Conservation (phyloP, 2,329 filamentous ascomycete species). For the Metarhizium album region DNA sequence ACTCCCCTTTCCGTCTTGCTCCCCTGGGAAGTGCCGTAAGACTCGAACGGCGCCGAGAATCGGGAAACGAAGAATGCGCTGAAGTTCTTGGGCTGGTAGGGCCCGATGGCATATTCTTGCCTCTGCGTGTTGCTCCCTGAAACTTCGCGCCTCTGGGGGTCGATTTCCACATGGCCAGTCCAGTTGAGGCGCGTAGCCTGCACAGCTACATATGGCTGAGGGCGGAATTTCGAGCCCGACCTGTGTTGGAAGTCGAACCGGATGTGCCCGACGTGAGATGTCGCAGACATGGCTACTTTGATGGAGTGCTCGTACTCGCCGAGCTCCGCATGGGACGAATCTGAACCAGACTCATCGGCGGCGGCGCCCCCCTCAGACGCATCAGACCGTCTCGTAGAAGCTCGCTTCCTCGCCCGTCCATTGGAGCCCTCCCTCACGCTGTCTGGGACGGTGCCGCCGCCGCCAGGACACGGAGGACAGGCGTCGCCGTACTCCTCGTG, state of each 20-base stretch:
- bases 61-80: conserved; percentile 35
- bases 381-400: background rate
- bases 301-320: conserved; percentile 13
- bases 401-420: conserved; percentile 19
- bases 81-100: conserved; percentile 28
- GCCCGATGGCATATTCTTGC: conserved; percentile 34
- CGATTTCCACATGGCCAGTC: conserved; percentile 31
- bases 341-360: background rate
- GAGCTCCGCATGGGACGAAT: background rate
- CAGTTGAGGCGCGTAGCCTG: conserved; percentile 34
- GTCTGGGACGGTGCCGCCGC: conserved; percentile 3
- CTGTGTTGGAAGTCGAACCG: conserved; percentile 26
- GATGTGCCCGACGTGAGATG: conserved; percentile 30
- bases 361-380: conserved; percentile 13
- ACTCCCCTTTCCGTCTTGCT: conserved; percentile 14
- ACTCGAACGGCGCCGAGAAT: conserved; percentile 31
- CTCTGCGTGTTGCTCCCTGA: conserved; percentile 33
- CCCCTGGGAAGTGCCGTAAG: conserved; percentile 24
- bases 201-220: conserved; percentile 28
- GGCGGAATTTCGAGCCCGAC: background rate
- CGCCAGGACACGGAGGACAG: conserved; percentile 26
- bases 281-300: conserved; percentile 27
- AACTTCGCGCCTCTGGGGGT: conserved; percentile 24
- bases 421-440: conserved; percentile 26
- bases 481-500: conserved; percentile 26